Evolutionary conservation across 371 early-diverging fungal genomes (phyloP), one percentile per base, ranked within the genome.

Genomic region (Fennellomyces sp.): DNA sequence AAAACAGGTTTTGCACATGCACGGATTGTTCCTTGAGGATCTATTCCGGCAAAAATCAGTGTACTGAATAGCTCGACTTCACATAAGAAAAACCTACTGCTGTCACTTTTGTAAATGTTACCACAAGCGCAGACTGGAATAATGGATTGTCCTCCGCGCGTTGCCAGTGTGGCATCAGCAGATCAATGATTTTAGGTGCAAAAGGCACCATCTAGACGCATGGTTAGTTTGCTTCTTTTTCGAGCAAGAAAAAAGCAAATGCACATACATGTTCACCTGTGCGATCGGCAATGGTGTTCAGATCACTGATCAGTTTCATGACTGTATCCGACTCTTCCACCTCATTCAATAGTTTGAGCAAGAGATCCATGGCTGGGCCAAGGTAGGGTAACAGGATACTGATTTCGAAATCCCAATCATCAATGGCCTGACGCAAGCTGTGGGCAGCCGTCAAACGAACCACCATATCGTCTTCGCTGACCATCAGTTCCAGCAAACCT

Each of bases 391-490:
- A 56, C 49, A 95, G 91, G 23, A 80, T 74, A 0, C 72, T 69
- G 3, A 88, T 76, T 35, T 92, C 92, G 73, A 96, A 96, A 57
- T 93, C 93, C 92, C 92, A 93, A 60, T 95, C 95, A 58, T 95
- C 95, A 6, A 91, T 79, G 38, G 88, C 88, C 35, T 69, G 68
- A 29, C 78, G 72, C 5, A 95, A 72, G 48, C 86, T 86, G 13
- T 81, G 73, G 8, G 91, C 88, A n/a, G 96, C 90, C 0, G 91
- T 86, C 51, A 95, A 75, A 5, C 94, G 87, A n/a, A 95, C 93
- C 13, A 93, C 90, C 63, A 94, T 62, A 55, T 90, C 91, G 48
- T 89, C 85, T 8, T 82, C 81, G 2, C 84, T 72, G 4, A 63
- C 61, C 78, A 94, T 82, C n/a, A 94, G 72, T 48, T 84, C 80